Conservation (phyloP, 352 stramenopile species). For the Phytopythium chamaehyphon region DNA sequence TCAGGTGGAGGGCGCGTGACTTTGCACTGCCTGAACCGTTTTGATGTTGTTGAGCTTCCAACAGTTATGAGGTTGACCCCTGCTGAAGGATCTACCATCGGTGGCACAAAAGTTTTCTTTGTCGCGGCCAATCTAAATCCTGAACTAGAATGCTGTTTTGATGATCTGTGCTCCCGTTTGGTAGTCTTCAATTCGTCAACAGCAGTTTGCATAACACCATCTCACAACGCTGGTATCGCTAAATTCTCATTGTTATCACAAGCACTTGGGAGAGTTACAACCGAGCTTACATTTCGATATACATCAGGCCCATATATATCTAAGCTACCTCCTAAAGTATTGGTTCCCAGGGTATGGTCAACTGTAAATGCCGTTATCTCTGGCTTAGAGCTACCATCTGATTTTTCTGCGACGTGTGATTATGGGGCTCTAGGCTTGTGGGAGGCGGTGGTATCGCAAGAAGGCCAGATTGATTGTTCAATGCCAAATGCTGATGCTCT, state of each 20-base stretch:
- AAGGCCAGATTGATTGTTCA: slow-evolving; percentile 19
- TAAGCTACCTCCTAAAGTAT: slow-evolving; percentile 17
- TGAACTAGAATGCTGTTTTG: slow-evolving; percentile 48
- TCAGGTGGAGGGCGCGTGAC: slow-evolving; percentile 20
- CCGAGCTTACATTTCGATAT: slow-evolving; percentile 21
- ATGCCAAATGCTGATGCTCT: slow-evolving; percentile 15
- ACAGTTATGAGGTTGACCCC: slow-evolving; percentile 17
- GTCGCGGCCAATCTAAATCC: slow-evolving; percentile 15
- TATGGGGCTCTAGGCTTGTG: no score
- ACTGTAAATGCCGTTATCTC: no score
- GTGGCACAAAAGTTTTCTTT: slow-evolving; percentile 25
- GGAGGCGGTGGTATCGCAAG: slow-evolving; percentile 11
- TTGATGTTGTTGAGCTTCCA: slow-evolving; percentile 24
- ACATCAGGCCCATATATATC: slow-evolving; percentile 9
- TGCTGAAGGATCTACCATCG: slow-evolving; percentile 9
- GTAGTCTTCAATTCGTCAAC: slow-evolving; percentile 12
- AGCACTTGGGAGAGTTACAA: slow-evolving; percentile 7
- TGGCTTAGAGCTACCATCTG: no score
- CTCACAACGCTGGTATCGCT: slow-evolving; percentile 8
- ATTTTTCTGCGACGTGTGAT: no score
- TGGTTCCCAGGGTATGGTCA: slow-evolving; percentile 7
- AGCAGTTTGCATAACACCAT: slow-evolving; percentile 17
- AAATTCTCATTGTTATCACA: slow-evolving; percentile 13
- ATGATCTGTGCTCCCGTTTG: slow-evolving; percentile 19
- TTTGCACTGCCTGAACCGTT: slow-evolving; percentile 4